Evolutionary conservation across 345 rosid genomes (phyloP).

Genomic region (Eucalyptus grandis): DNA sequence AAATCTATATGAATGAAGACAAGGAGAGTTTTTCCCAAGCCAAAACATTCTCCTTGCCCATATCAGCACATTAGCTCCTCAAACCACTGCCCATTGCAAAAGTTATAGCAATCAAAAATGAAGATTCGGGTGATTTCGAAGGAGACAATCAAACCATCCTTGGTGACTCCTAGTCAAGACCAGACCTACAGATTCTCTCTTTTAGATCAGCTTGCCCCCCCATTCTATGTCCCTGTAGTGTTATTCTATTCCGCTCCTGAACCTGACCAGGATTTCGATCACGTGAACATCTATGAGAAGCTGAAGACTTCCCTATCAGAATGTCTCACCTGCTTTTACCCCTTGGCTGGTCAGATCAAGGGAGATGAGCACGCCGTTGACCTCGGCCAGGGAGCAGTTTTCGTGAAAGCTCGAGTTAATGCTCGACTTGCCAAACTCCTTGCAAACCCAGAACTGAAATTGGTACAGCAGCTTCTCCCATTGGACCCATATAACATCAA

Average conservation of each 20-base stretch:
- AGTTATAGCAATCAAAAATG: background rate
- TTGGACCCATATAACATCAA: background rate
- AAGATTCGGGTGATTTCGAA: background rate
- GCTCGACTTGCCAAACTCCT: slow-evolving; percentile 12
- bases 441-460: background rate
- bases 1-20: background rate
- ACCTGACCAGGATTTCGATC: background rate
- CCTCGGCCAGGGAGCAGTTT: slow-evolving; percentile 23
- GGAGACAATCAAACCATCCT: slow-evolving; percentile 4
- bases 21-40: background rate
- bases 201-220: slow-evolving; percentile 10
- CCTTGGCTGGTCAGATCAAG: slow-evolving; percentile 7
- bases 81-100: background rate
- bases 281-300: background rate
- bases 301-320: slow-evolving; percentile 28
- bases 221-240: background rate
- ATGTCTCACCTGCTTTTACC: slow-evolving; percentile 25
- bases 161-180: slow-evolving; percentile 1
- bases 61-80: background rate
- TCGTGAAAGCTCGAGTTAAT: slow-evolving; percentile 16
- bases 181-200: background rate
- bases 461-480: slow-evolving; percentile 17
- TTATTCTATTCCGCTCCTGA: background rate
- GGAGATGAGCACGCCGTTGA: slow-evolving; percentile 4
- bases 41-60: background rate